Base-by-base conservation (phyloP, 2,329 filamentous ascomycete genomes). In the Claviceps quebecensis region DNA sequence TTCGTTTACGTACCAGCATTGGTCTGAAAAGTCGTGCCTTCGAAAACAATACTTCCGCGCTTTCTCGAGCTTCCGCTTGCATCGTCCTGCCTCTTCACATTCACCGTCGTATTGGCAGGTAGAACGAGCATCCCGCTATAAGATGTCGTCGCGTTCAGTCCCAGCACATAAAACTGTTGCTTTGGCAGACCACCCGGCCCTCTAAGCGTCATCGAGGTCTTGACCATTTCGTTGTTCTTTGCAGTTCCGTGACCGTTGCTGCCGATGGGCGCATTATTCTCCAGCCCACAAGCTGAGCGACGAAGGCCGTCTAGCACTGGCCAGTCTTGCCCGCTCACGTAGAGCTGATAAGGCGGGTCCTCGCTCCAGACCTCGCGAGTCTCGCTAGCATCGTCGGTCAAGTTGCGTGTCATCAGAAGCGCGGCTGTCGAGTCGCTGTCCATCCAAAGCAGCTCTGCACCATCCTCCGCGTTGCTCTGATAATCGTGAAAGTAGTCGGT, bases 161-260 rank as follows among this genome's bases (percentile, higher is more conserved):
- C 80, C 39, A 77, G 80, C 47, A 96, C 74, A 59, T 91, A 88
- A 64, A 98, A 95, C 60, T 95, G 88, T 64, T 95, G 84, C 63
- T 89, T 90, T 1, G 87, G 87, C 54, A 82, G 72, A 48, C 78
- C 78, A 3, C 80, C 80, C 1, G 75, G 69, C 3, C 80, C 86
- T 36, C 81, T 77, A 29, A 74, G 81, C 2, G 83, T 90, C 73
- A 95, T 86, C 40, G 77, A 73, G 45, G 77, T 80, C 14, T 69
- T 71, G 34, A 81, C 73, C 47, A 72, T 66, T 16, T 13, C 14
- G 17, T 38, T 45, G 16, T 38, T 44, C 29, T 36, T 45, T 9
- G 29, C 45, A 52, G 26, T 43, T 6, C 76, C 74, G 54, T 78
- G 70, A 2, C 54, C 58, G 29, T 75, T 78, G 5, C 76, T 75